These are phyloP conservation scores for Scutellaria baicalensis DNA, from an alignment of 257 asterid species.

Conservation along the genomic window DNA sequence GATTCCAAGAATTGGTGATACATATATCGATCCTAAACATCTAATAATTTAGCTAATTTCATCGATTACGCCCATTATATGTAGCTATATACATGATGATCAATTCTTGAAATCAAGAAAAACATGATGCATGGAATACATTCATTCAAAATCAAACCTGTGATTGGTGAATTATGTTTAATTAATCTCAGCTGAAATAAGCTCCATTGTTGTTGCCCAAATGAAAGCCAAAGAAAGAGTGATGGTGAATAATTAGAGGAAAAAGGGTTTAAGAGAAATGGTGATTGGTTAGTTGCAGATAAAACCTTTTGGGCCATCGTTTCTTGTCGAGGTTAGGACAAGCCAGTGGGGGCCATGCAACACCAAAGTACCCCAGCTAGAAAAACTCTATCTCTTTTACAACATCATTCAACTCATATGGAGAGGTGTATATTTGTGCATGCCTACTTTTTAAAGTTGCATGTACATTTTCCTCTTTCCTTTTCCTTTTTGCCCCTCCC, in stretches of 20 bases:
- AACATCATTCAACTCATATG: slow-evolving; percentile 34
- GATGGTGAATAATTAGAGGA: slow-evolving; percentile 9
- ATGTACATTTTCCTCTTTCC: not conserved
- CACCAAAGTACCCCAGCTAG: slow-evolving; percentile 16
- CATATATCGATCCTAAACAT: too few relatives aligned
- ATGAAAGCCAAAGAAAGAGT: slow-evolving; percentile 30
- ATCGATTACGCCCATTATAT: too few relatives aligned
- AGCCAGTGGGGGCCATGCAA: slow-evolving; percentile 41
- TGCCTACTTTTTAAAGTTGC: slow-evolving; percentile 15
- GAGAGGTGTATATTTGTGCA: slow-evolving; percentile 14
- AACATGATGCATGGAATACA: too few relatives aligned
- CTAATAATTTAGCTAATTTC: too few relatives aligned
- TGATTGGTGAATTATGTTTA: too few relatives aligned
- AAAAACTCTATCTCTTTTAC: slow-evolving; percentile 26
- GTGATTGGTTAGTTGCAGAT: slow-evolving; percentile 43
- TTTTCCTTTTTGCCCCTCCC: not conserved
- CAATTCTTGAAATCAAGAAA: too few relatives aligned
- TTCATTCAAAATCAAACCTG: too few relatives aligned
- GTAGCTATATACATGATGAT: too few relatives aligned
- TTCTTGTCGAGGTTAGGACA: slow-evolving; percentile 44
- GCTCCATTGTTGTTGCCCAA: slow-evolving; percentile 25
- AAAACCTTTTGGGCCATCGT: slow-evolving; percentile 67
- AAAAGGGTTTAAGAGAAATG: not conserved
- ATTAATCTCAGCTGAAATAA: not conserved
- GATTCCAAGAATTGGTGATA: slow-evolving; percentile 24